Percentiles rank a stretch among this genome's conserved stretches.
phyloP scores from a whole-genome alignment of 495 filamentous ascomycete genomes.

The Aspergillus carlsbadensis region DNA sequence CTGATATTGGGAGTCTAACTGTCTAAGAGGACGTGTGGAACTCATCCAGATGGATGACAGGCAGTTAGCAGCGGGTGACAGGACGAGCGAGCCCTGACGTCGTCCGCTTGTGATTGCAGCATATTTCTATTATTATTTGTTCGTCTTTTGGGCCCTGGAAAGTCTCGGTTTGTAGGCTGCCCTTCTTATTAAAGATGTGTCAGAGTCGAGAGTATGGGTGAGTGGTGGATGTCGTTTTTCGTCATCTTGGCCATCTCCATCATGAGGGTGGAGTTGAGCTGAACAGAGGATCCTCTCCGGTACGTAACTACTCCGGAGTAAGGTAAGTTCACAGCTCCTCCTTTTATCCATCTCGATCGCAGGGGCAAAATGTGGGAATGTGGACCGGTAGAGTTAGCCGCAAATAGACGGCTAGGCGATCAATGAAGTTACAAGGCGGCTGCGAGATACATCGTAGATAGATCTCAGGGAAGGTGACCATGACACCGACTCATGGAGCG shows the following conservation, averaged over 20 bases:
- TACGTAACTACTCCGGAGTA: conserved; percentile 12
- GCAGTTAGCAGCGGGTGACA: conserved; percentile 6
- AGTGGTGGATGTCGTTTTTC: conserved; percentile 13
- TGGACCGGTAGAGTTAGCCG: conserved; percentile 20
- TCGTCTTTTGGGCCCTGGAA: not conserved
- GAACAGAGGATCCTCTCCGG: not conserved
- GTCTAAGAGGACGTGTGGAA: not conserved
- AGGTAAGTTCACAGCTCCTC: not conserved
- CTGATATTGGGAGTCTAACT: not conserved
- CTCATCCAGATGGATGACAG: not conserved
- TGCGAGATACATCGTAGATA: too few species aligned
- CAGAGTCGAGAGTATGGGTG: not conserved
- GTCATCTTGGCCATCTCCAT: conserved; percentile 14
- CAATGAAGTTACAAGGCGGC: too few species aligned
- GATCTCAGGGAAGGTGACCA: too few species aligned
- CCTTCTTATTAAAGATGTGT: not conserved
- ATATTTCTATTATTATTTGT: conserved; percentile 1
- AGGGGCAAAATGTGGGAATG: conserved; percentile 15
- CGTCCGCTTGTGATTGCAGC: not conserved
- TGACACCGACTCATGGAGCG: not conserved
- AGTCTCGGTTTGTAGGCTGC: not conserved
- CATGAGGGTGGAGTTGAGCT: conserved; percentile 6
- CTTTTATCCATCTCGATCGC: conserved; percentile 14
- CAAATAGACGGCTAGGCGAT: not conserved
- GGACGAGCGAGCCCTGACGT: conserved; percentile 2